These are phyloP conservation scores for Fusarium coicis DNA, from an alignment of 2,329 filamentous ascomycete species.

Conservation along the genomic window DNA sequence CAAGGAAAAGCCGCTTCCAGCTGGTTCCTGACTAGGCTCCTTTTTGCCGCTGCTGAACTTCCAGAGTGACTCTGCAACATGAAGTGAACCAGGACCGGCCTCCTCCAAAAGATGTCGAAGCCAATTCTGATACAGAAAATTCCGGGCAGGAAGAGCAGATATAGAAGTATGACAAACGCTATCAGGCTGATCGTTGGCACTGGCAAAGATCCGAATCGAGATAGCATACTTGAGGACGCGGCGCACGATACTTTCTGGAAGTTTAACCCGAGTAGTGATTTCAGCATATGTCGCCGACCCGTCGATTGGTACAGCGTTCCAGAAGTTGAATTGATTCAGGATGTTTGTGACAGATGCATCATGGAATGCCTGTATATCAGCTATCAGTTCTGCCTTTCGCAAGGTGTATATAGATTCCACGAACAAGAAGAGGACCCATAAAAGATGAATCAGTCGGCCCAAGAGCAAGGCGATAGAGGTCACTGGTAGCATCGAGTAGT, in stretches of 20 bases:
- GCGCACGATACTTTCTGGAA: slow-evolving; percentile 52
- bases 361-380: not conserved
- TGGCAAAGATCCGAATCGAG: slow-evolving; percentile 50
- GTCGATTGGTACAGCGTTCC: slow-evolving; percentile 36
- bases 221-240: slow-evolving; percentile 52
- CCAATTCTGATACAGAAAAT: slow-evolving; percentile 37
- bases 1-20: slow-evolving; percentile 49
- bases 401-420: not conserved
- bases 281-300: slow-evolving; percentile 32
- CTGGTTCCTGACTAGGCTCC: slow-evolving; percentile 46
- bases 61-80: slow-evolving; percentile 46
- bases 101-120: slow-evolving; percentile 50
- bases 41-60: slow-evolving; percentile 46
- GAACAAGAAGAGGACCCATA: slow-evolving; percentile 4
- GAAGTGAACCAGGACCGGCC: slow-evolving; percentile 45
- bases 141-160: slow-evolving; percentile 48
- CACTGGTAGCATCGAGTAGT: slow-evolving; percentile 16
- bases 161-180: slow-evolving; percentile 49
- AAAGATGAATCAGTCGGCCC: slow-evolving; percentile 20
- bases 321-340: slow-evolving; percentile 41
- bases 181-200: not conserved
- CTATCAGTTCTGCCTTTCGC: not conserved
- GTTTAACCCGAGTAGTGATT: slow-evolving; percentile 47
- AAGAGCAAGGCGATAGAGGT: slow-evolving; percentile 19
- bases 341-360: slow-evolving; percentile 21